A percentile compares a stretch with the other conserved stretches of the same genome.
Conservation (phyloP, 257 asterid species). For the Cordia subcordata region DNA sequence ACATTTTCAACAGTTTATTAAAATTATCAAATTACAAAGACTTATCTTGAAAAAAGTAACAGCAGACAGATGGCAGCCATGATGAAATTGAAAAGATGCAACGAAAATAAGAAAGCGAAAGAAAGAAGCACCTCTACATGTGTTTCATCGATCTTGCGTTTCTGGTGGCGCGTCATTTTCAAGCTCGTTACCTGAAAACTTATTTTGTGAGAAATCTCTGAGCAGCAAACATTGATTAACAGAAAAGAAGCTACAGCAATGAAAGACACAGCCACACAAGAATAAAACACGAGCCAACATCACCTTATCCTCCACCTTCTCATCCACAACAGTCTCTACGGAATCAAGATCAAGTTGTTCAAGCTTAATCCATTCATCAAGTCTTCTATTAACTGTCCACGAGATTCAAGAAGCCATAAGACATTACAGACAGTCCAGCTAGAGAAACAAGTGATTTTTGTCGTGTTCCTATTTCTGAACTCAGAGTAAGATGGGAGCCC, state of each 20-base stretch:
- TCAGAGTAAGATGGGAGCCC: too few relatives aligned
- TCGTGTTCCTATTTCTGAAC: too few relatives aligned
- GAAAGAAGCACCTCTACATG: slow-evolving; percentile 73
- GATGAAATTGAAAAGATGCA: background rate
- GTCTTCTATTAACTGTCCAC: slow-evolving; percentile 80
- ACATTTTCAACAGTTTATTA: too few relatives aligned
- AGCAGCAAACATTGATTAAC: slow-evolving; percentile 2
- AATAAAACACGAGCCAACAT: slow-evolving; percentile 1
- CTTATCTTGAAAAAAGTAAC: too few relatives aligned
- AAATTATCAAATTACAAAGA: too few relatives aligned
- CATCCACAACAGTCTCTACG: slow-evolving; percentile 92
- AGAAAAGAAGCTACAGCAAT: background rate
- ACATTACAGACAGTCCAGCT: background rate
- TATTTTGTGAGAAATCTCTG: slow-evolving; percentile 18
- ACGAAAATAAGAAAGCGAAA: slow-evolving; percentile 1
- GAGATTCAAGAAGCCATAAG: slow-evolving; percentile 8
- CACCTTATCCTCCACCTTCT: slow-evolving; percentile 98
- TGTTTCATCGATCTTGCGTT: slow-evolving; percentile 96
- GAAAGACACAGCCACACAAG: background rate
- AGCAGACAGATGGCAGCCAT: background rate
- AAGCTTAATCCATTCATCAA: slow-evolving; percentile 92
- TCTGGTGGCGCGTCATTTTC: slow-evolving; percentile 98
- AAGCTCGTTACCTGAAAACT: slow-evolving; percentile 85
- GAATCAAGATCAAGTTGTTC: slow-evolving; percentile 94
- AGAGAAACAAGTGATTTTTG: background rate